These are phyloP conservation scores for Stephanodiscus minutulus DNA, from an alignment of 108 stramenopile genomes.

Conservation along the genomic window DNA sequence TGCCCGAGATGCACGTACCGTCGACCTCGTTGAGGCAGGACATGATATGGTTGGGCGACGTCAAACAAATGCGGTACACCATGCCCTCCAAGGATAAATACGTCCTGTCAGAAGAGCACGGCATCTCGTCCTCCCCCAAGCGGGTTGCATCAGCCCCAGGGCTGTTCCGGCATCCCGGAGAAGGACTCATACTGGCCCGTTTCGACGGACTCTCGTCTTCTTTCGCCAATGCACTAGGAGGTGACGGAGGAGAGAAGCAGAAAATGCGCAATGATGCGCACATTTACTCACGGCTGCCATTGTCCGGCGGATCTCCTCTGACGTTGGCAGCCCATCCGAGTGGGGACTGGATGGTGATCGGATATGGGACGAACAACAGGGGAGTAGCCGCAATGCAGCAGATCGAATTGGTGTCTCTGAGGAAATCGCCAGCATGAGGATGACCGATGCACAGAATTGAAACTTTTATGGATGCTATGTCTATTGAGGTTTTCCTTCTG, in stretches of 20 bases:
- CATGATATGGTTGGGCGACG: slow-evolving; percentile 46
- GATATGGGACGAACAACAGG: slow-evolving; percentile 12
- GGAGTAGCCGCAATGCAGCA: too few relatives aligned
- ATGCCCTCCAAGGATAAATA: slow-evolving; percentile 50
- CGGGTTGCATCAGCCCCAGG: background rate
- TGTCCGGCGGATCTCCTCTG: slow-evolving; percentile 32
- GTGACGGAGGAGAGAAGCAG: background rate
- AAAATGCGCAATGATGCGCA: background rate
- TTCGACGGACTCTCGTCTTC: background rate
- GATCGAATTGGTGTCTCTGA: too few relatives aligned
- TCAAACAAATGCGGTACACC: slow-evolving; percentile 33
- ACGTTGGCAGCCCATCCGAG: slow-evolving; percentile 41
- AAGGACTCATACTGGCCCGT: slow-evolving; percentile 25
- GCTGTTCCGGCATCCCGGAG: slow-evolving; percentile 18
- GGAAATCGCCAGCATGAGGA: too few relatives aligned
- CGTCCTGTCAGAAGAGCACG: slow-evolving; percentile 30
- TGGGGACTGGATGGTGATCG: slow-evolving; percentile 53
- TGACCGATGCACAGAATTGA: too few relatives aligned
- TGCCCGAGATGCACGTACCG: slow-evolving; percentile 40
- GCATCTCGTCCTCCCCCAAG: slow-evolving; percentile 2
- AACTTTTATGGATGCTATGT: too few relatives aligned
- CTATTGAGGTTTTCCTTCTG: too few relatives aligned
- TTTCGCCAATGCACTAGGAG: slow-evolving; percentile 1
- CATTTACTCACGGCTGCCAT: slow-evolving; percentile 30
- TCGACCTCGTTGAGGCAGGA: slow-evolving; percentile 11